Percentiles rank a stretch among this genome's conserved stretches.
These are phyloP conservation scores for Stylosanthes scabra DNA, from an alignment of 331 rosid genomes.

Conservation along the genomic window DNA sequence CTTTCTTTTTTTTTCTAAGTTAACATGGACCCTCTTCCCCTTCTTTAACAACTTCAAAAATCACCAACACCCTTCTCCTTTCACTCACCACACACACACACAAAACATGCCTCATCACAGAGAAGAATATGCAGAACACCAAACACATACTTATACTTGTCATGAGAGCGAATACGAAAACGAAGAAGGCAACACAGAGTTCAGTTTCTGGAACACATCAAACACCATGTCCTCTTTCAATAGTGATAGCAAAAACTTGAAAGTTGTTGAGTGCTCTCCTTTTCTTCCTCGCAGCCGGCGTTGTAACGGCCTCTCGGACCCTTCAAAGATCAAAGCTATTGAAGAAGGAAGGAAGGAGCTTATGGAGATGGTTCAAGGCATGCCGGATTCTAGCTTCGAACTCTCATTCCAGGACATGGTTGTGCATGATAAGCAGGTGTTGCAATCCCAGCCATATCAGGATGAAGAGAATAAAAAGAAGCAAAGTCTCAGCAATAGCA, in stretches of 20 bases:
- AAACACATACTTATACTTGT: slow-evolving; percentile 20
- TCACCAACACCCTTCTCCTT: slow-evolving; percentile 18
- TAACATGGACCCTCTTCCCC: neutral
- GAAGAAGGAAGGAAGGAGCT: slow-evolving; percentile 64
- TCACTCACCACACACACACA: slow-evolving; percentile 30
- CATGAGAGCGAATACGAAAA: slow-evolving; percentile 17
- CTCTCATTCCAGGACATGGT: slow-evolving; percentile 87
- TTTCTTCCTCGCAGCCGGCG: slow-evolving; percentile 38
- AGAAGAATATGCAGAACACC: slow-evolving; percentile 6
- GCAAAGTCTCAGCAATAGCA: slow-evolving; percentile 1
- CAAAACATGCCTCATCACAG: slow-evolving; percentile 46
- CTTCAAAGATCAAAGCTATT: slow-evolving; percentile 55
- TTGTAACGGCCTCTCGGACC: slow-evolving; percentile 40
- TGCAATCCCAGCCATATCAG: slow-evolving; percentile 30
- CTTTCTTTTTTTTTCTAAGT: slow-evolving; percentile 33
- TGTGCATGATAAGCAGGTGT: slow-evolving; percentile 49
- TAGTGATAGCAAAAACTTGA: neutral
- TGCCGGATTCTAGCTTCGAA: slow-evolving; percentile 77
- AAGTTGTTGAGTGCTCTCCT: slow-evolving; percentile 39
- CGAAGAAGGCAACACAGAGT: slow-evolving; percentile 48
- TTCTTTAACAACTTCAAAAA: slow-evolving; percentile 28
- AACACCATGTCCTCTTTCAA: slow-evolving; percentile 23
- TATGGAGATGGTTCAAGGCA: slow-evolving; percentile 65
- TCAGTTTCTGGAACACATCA: slow-evolving; percentile 58
- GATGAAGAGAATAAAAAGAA: slow-evolving; percentile 39